phyloP scores from a whole-genome alignment of 116 monocot species.

The Phalaenopsis hybrid region DNA sequence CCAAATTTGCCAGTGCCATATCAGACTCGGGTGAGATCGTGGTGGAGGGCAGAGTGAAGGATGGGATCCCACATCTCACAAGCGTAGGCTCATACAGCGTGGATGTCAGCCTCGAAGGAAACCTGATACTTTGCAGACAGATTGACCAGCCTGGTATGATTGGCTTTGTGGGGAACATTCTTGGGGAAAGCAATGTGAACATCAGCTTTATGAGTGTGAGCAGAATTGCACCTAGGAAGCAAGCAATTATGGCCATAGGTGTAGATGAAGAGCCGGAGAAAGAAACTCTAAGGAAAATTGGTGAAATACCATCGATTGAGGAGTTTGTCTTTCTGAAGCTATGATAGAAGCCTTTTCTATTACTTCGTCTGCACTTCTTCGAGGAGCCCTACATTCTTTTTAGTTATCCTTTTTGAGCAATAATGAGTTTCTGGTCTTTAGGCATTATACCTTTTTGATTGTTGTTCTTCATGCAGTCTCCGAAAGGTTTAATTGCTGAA shows the following conservation, averaged over 20 bases:
- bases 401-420: too few relatives aligned
- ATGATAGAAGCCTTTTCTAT: neutral
- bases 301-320: constrained; percentile 27
- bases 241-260: constrained; percentile 49
- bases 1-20: constrained; percentile 45
- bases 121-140: constrained; percentile 37
- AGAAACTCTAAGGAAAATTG: constrained; percentile 39
- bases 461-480: neutral
- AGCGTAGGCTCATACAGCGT: constrained; percentile 35
- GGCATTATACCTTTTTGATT: neutral
- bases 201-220: constrained; percentile 51
- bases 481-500: neutral
- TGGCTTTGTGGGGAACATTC: constrained; percentile 26
- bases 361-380: neutral
- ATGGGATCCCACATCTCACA: constrained; percentile 37
- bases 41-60: constrained; percentile 46
- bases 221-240: constrained; percentile 24
- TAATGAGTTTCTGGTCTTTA: neutral
- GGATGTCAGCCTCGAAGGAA: constrained; percentile 50
- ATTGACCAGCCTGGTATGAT: constrained; percentile 51
- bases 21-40: constrained; percentile 29
- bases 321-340: constrained; percentile 42
- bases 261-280: constrained; percentile 40
- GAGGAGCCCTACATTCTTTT: neutral
- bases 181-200: constrained; percentile 30